Evolutionary conservation across 306 rosid species (phyloP).

Genomic region (Gleditsia sinensis): DNA sequence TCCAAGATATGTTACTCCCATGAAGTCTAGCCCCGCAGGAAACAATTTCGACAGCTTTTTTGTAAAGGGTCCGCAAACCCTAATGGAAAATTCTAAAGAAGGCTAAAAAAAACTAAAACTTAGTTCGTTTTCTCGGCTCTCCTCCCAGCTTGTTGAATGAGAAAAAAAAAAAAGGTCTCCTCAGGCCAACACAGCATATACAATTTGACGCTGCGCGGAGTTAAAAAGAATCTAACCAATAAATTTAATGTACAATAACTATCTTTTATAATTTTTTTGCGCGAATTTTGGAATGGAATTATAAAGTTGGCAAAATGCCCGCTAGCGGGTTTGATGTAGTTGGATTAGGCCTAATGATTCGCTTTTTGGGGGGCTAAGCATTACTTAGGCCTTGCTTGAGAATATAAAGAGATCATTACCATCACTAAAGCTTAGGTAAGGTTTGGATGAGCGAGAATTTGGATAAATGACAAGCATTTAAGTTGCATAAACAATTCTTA

Average conservation of each 20-base stretch:
- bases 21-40: constrained; percentile 53
- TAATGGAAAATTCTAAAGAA: constrained; percentile 51
- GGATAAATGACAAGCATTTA: not conserved
- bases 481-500: not conserved
- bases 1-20: constrained; percentile 52
- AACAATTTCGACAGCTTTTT: constrained; percentile 82
- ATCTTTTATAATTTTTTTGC: too few relatives aligned
- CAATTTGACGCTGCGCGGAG: not conserved
- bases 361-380: not conserved
- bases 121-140: constrained; percentile 22
- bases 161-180: not conserved
- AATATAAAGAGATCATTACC: not conserved
- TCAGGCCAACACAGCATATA: not conserved
- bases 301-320: not conserved
- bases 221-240: not conserved
- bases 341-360: not conserved
- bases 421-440: not conserved
- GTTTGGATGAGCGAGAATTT: not conserved
- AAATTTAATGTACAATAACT: too few relatives aligned
- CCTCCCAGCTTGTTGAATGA: not conserved
- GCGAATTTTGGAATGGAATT: constrained; percentile 25
- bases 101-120: constrained; percentile 43
- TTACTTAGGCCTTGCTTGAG: not conserved
- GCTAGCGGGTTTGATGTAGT: not conserved
- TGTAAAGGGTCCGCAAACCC: constrained; percentile 78